phyloP scores from a whole-genome alignment of 192 early-diverging fungal species.

The Backusella tuberculispora region DNA sequence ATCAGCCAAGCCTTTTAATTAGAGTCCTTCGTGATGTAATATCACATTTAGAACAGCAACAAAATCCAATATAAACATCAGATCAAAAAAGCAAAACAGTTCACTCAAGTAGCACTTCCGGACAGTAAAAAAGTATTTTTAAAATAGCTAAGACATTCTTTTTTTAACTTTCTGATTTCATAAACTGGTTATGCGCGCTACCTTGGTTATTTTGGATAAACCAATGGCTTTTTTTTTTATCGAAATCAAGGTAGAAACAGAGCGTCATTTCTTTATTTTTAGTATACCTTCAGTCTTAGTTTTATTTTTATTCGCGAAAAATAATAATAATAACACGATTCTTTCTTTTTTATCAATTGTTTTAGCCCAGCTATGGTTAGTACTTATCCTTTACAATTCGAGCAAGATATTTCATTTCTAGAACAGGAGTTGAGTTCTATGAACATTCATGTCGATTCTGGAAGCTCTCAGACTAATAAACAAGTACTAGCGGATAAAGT shows the following conservation, averaged over 20 bases:
- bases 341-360: neutral
- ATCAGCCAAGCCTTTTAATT: neutral
- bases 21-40: too few relatives aligned
- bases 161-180: neutral
- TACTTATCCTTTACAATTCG: neutral
- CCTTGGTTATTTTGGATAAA: neutral
- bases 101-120: neutral
- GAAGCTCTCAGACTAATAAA: neutral
- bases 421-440: neutral
- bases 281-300: neutral
- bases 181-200: neutral
- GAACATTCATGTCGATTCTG: neutral
- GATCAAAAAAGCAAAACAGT: neutral
- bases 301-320: neutral
- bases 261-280: neutral
- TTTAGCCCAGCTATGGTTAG: neutral
- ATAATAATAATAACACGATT: neutral
- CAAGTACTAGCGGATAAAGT: constrained; percentile 5
- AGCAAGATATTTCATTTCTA: constrained; percentile 1
- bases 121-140: constrained; percentile 5
- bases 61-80: neutral
- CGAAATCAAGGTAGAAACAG: neutral
- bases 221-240: neutral
- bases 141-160: neutral
- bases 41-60: neutral